Evolutionary conservation across 441 rosid genomes (phyloP).

Genomic region (Erodium texanum): DNA sequence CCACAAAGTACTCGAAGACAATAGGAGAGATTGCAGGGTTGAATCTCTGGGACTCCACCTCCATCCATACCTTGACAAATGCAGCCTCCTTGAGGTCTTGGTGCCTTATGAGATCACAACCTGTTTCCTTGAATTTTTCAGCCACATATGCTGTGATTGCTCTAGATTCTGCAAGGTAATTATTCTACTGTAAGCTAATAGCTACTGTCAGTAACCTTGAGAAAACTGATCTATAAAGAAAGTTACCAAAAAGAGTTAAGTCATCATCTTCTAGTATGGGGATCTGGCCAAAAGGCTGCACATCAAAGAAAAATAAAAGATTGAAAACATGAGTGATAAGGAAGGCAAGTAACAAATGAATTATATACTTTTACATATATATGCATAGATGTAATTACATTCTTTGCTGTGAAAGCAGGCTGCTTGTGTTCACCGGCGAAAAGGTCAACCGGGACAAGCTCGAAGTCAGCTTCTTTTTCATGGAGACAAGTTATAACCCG

Average conservation of each 20-base stretch:
- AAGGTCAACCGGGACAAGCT: conserved; percentile 49
- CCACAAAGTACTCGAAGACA: conserved; percentile 45
- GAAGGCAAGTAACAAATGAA: too few species aligned
- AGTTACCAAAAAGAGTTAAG: conserved; percentile 55
- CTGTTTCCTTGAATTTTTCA: conserved; percentile 47
- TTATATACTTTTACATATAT: neutral
- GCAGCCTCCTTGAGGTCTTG: conserved; percentile 44
- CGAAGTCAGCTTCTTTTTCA: conserved; percentile 56
- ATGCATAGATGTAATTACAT: conserved; percentile 24
- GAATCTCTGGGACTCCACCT: conserved; percentile 70
- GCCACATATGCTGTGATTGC: conserved; percentile 58
- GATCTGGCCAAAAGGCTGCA: conserved; percentile 68
- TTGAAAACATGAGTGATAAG: neutral
- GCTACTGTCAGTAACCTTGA: neutral
- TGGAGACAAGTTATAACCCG: conserved; percentile 50
- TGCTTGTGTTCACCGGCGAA: conserved; percentile 48
- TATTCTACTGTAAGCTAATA: neutral
- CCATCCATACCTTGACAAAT: conserved; percentile 52
- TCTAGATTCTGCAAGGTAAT: conserved; percentile 46
- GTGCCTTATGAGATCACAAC: conserved; percentile 44
- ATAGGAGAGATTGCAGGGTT: conserved; percentile 48
- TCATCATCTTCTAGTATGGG: conserved; percentile 72
- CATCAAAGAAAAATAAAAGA: neutral
- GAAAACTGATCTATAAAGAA: neutral
- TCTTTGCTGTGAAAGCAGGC: conserved; percentile 47